Evolutionary conservation across 352 stramenopile genomes (phyloP), one percentile per base, ranked within the genome.

Genomic region (Globisporangium splendens): DNA sequence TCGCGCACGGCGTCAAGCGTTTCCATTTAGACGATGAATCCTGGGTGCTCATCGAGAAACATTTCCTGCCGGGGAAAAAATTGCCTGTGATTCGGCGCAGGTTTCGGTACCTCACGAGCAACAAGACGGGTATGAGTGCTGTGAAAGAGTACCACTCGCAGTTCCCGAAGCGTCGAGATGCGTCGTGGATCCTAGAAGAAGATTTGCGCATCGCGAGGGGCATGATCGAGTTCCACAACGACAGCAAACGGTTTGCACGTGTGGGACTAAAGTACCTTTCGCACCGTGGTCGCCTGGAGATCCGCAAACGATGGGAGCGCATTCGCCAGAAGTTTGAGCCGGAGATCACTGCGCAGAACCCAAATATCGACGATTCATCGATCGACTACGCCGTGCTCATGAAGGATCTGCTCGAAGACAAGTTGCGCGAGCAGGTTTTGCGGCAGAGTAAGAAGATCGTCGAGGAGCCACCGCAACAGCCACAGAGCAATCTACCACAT

Each of bases 201-300:
- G 86, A 95, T 44, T 48, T 95, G 28, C 78, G 85, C 6, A 75
- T 95, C 50, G 73, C 75, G 5, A 75, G 85, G n/a, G 85, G 83
- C 6, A 69, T 91, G 20, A 59, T 88, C 46, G 79, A 86, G 51
- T 81, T 88, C 11, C 70, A 79, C 58, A 63, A 75, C n/a, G 77
- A 89, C 48, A 82, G 75, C 20, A 72, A 79, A 46, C 72, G 73
- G 15, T 95, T 90, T 67, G 65, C 79, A 31, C 70, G 71, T 15
- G 76, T 92, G 12, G 67, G 70, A 0, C 73, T 69, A n/a, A 68
- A 72, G 13, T 80, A 83, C 41, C 63, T 95, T 12, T 83, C 85
- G 8, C 77, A 95, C 64, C 85, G 85, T 17, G 73, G 65, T 38
- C 80, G 83, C 13, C 38, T 82, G 12, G 78, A 91, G 54, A 77